Conservation (phyloP, 257 asterid genomes). For the Lantana camara region DNA sequence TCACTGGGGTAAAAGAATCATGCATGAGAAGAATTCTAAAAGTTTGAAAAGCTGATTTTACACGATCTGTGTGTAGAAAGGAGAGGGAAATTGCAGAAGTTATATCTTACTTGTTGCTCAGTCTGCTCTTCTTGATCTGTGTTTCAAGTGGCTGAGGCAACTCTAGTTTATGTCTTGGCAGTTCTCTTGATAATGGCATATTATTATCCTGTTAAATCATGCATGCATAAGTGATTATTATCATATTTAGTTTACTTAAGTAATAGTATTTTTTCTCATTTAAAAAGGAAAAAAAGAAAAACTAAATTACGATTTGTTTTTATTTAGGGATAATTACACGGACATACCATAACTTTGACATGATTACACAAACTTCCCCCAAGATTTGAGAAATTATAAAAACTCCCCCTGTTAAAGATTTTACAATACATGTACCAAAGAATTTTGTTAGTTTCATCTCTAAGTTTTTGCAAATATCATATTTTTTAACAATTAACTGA, state of each 20-base stretch:
- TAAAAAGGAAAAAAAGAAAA: too few relatives aligned
- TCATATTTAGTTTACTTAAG: background rate
- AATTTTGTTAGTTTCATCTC: too few relatives aligned
- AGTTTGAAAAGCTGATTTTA: conserved; percentile 6
- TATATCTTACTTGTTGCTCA: conserved; percentile 46
- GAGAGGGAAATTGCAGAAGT: background rate
- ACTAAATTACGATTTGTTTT: too few relatives aligned
- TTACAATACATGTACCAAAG: too few relatives aligned
- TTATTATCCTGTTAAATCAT: conserved; percentile 44
- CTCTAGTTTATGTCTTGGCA: conserved; percentile 32
- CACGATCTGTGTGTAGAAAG: background rate
- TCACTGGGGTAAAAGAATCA: conserved; percentile 43
- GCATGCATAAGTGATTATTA: background rate
- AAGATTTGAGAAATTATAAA: too few relatives aligned
- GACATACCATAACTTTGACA: too few relatives aligned
- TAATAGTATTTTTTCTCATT: too few relatives aligned
- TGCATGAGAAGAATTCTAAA: conserved; percentile 35
- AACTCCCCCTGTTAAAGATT: too few relatives aligned
- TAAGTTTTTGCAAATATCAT: too few relatives aligned
- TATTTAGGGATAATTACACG: too few relatives aligned
- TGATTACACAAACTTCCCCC: too few relatives aligned
- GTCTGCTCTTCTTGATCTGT: conserved; percentile 30
- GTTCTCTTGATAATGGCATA: conserved; percentile 35
- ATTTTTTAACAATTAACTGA: too few relatives aligned
- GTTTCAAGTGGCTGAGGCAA: conserved; percentile 34